phyloP scores from a whole-genome alignment of 2,329 filamentous ascomycete species.

The Kalaharituber pfeilii region DNA sequence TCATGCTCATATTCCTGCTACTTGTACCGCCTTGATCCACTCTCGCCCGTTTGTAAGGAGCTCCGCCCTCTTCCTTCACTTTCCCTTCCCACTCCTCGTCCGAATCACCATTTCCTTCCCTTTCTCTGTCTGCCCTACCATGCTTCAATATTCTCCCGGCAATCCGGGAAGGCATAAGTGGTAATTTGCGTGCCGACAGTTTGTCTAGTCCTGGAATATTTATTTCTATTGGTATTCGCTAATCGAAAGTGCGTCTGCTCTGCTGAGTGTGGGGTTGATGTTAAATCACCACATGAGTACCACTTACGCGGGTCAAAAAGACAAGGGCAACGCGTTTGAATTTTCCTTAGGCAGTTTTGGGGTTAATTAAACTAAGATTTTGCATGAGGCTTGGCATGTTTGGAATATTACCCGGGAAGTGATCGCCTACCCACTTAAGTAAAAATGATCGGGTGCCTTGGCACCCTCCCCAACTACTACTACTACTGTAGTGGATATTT shows the following conservation, averaged over 20 bases:
- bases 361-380: background rate
- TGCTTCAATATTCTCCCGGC: background rate
- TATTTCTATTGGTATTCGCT: background rate
- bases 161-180: background rate
- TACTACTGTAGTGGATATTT: too few relatives aligned
- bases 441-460: too few relatives aligned
- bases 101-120: background rate
- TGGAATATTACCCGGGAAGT: too few relatives aligned
- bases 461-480: too few relatives aligned
- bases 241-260: background rate
- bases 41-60: background rate
- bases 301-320: background rate
- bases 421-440: too few relatives aligned
- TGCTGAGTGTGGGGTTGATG: background rate
- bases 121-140: background rate
- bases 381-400: too few relatives aligned
- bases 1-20: too few relatives aligned
- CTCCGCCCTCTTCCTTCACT: background rate
- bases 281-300: background rate
- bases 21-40: too few relatives aligned
- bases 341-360: background rate
- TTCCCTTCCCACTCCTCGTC: background rate
- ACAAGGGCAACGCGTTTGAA: background rate
- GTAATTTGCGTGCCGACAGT: background rate
- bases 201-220: background rate